phyloP scores from a whole-genome alignment of 768 basidiomycete species.

The Cytidiella melzeri region DNA sequence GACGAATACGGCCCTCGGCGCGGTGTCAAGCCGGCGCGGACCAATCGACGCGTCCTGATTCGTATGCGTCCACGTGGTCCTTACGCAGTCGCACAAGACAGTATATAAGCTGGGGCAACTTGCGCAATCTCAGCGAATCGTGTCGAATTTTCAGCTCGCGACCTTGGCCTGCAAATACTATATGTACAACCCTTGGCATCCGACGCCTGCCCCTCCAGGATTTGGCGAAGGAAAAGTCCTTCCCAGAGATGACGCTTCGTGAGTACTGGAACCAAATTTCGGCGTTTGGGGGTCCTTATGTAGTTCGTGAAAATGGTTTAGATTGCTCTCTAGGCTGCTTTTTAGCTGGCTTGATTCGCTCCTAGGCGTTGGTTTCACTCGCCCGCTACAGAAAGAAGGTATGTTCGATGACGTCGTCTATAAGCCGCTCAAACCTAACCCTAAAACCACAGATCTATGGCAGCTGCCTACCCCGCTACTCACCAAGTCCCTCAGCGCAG shows the following conservation, averaged over 20 bases:
- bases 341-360: slow-evolving; percentile 53
- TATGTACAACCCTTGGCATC: slow-evolving; percentile 34
- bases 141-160: no score
- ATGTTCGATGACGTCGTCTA: neutral
- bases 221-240: slow-evolving; percentile 42
- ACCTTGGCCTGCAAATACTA: no score
- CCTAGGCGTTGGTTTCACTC: slow-evolving; percentile 50
- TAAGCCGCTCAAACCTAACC: neutral
- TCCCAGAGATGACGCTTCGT: slow-evolving; percentile 34
- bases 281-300: neutral
- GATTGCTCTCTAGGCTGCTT: slow-evolving; percentile 38
- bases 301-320: slow-evolving; percentile 16
- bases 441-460: slow-evolving; percentile 46
- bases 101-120: no score
- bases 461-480: slow-evolving; percentile 34
- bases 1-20: no score
- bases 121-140: no score
- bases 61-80: no score
- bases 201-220: slow-evolving; percentile 41
- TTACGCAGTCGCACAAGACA: no score
- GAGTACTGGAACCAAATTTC: slow-evolving; percentile 12
- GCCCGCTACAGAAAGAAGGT: slow-evolving; percentile 56
- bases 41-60: no score
- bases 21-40: no score
- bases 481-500: slow-evolving; percentile 34